A percentile compares a stretch with the other conserved stretches of the same genome.
Evolutionary conservation across 768 basidiomycete genomes (phyloP).

Genomic region (Leucosporidium scottii): DNA sequence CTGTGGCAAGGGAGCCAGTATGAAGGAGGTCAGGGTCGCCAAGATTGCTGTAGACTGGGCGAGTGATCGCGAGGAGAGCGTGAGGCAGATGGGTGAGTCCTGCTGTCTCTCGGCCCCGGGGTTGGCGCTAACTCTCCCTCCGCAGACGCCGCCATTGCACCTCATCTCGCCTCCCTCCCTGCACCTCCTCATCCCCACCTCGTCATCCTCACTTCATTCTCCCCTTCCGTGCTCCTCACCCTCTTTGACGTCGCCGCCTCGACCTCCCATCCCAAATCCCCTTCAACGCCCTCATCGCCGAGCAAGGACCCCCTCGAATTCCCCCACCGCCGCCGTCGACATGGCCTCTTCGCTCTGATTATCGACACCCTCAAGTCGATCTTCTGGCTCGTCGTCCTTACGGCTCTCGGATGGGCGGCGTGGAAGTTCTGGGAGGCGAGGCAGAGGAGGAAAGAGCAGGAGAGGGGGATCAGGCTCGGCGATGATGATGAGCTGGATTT

Average conservation of each 20-base stretch:
- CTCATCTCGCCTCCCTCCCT: conserved; percentile 3
- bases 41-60: background rate
- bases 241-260: conserved; percentile 22
- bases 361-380: background rate
- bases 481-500: background rate
- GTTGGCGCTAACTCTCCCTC: background rate
- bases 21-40: conserved; percentile 18
- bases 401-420: background rate
- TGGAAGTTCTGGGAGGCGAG: background rate
- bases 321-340: background rate
- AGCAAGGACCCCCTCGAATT: background rate
- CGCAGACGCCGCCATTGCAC: conserved; percentile 6
- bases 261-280: background rate
- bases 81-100: background rate
- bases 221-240: conserved; percentile 1
- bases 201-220: conserved; percentile 16
- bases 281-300: background rate
- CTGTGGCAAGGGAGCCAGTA: conserved; percentile 17
- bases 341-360: background rate
- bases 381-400: background rate
- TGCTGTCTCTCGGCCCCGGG: background rate
- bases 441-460: background rate
- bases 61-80: background rate
- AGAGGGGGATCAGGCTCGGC: background rate
- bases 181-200: conserved; percentile 16